These are phyloP conservation scores for Aegilops umbellulata DNA, from an alignment of 176 grass and related monocot genomes.

Conservation along the genomic window DNA sequence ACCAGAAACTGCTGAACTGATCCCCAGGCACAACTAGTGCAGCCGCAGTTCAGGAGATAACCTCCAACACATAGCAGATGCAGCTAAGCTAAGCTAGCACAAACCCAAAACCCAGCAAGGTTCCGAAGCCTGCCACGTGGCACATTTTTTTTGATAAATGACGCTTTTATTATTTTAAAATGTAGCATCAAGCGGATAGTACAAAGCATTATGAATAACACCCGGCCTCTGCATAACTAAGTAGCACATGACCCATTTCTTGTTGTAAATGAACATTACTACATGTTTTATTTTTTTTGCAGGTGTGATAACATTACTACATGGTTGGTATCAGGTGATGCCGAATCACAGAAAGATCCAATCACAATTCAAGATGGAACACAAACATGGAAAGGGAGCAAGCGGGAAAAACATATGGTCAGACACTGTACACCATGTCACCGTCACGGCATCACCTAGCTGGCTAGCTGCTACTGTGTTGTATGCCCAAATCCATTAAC, in stretches of 20 bases:
- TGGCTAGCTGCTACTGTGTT: no score
- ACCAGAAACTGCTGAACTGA: not conserved
- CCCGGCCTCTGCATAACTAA: no score
- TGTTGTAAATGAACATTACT: not conserved
- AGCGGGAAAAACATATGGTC: not conserved
- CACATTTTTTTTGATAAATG: no score
- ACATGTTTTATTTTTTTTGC: no score
- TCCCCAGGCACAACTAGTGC: not conserved
- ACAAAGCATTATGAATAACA: no score
- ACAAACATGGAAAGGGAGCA: not conserved
- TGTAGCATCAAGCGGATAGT: no score
- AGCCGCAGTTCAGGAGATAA: not conserved
- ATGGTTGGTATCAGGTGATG: not conserved
- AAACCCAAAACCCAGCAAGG: slow-evolving; percentile 1
- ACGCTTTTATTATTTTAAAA: no score
- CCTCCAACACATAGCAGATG: not conserved
- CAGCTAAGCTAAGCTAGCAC: not conserved
- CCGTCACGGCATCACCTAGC: not conserved
- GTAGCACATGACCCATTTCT: not conserved
- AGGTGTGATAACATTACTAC: no score
- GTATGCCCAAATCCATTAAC: not conserved
- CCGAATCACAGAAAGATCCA: slow-evolving; percentile 1
- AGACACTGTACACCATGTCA: not conserved
- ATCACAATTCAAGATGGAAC: slow-evolving; percentile 4
- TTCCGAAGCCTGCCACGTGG: slow-evolving; percentile 16